These are phyloP conservation scores for Nepenthes mirabilis DNA, from an alignment of 148 eudicot species.

Conservation along the genomic window DNA sequence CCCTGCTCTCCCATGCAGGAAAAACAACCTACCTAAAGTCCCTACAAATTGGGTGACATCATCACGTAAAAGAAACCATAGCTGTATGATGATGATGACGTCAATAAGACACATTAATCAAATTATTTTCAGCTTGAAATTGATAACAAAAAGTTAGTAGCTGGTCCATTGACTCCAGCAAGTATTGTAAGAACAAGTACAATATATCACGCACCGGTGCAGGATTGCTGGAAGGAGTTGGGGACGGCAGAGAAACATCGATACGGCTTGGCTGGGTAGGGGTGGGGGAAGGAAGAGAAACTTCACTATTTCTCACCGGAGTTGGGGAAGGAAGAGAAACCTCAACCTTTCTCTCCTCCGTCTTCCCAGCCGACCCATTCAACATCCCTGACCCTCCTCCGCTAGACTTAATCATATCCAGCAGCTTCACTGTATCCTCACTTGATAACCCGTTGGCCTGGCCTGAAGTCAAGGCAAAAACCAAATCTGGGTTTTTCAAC, in stretches of 20 bases:
- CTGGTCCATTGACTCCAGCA: constrained; percentile 13
- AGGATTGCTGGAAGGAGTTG: constrained; percentile 80
- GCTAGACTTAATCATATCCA: constrained; percentile 67
- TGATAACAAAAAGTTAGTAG: constrained; percentile 4
- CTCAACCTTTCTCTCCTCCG: constrained; percentile 19
- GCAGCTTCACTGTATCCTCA: constrained; percentile 63
- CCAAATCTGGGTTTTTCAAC: constrained; percentile 79
- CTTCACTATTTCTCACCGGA: constrained; percentile 22
- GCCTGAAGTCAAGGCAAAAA: constrained; percentile 78
- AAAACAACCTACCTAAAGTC: too few species aligned
- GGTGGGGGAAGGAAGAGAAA: constrained; percentile 94
- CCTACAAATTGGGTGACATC: too few species aligned
- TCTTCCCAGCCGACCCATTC: constrained; percentile 19
- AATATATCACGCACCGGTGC: constrained; percentile 87
- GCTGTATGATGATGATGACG: constrained; percentile 1
- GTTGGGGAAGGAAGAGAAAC: constrained; percentile 34
- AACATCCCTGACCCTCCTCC: constrained; percentile 26
- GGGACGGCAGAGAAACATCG: constrained; percentile 96
- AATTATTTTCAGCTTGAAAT: constrained; percentile 1
- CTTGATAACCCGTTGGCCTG: constrained; percentile 50
- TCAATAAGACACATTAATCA: background rate
- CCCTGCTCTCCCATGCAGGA: too few species aligned
- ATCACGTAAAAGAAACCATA: too few species aligned
- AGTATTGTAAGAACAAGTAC: constrained; percentile 35
- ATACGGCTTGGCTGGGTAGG: constrained; percentile 44